Evolutionary conservation across 768 basidiomycete species (phyloP).

Genomic region (Tubosaeta brunneosetosa): DNA sequence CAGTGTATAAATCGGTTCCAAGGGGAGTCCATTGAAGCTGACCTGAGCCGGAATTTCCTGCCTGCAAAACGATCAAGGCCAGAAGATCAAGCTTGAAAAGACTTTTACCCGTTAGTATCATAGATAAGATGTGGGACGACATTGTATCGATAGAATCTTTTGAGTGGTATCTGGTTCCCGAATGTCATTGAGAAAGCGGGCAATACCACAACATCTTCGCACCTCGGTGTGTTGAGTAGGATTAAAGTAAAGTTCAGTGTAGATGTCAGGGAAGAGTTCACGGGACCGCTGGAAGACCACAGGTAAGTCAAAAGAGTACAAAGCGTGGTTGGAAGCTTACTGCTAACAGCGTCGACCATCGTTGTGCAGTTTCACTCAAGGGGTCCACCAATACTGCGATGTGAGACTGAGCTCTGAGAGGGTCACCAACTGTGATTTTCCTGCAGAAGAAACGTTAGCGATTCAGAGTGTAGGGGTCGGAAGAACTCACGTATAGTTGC

Average conservation of each 20-base stretch:
- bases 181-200: background rate
- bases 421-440: constrained; percentile 65
- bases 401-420: constrained; percentile 60
- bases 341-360: constrained; percentile 76
- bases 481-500: constrained; percentile 57
- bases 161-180: constrained; percentile 68
- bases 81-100: background rate
- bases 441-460: constrained; percentile 34
- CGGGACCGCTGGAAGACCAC: constrained; percentile 11
- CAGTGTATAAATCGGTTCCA: constrained; percentile 90
- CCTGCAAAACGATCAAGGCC: constrained; percentile 31
- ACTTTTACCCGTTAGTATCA: constrained; percentile 59
- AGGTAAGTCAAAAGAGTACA: background rate
- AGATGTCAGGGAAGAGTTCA: constrained; percentile 55
- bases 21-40: constrained; percentile 68
- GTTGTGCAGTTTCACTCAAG: constrained; percentile 77
- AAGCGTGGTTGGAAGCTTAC: constrained; percentile 36
- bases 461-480: background rate
- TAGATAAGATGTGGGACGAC: constrained; percentile 55
- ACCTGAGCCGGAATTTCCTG: constrained; percentile 55
- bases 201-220: constrained; percentile 10
- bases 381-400: constrained; percentile 80
- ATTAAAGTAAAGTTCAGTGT: constrained; percentile 75
- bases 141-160: constrained; percentile 87
- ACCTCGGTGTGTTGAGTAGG: constrained; percentile 69